A percentile compares a stretch with the other conserved stretches of the same genome.
Conservation (phyloP, 164 flowering plant species). For the Echeveria elegans region DNA sequence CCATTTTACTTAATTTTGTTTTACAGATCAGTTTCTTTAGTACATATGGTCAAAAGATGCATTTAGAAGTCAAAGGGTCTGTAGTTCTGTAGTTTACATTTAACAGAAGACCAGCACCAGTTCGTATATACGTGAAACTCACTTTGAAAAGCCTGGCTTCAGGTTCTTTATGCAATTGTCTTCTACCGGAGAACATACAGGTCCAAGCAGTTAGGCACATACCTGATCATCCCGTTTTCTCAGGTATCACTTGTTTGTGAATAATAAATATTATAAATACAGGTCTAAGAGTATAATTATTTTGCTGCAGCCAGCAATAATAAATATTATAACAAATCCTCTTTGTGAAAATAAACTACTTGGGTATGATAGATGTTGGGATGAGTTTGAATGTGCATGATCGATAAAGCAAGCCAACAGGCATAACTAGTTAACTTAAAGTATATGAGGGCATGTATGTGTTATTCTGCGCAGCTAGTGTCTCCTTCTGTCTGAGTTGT, state of each 20-base stretch:
- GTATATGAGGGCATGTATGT: too few relatives aligned
- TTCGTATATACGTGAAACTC: not conserved
- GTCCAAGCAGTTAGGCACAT: slow-evolving; percentile 56
- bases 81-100: not conserved
- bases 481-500: too few relatives aligned
- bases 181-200: slow-evolving; percentile 79
- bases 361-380: too few relatives aligned
- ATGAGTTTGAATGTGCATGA: not conserved
- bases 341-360: too few relatives aligned
- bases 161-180: slow-evolving; percentile 89
- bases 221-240: slow-evolving; percentile 51
- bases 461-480: too few relatives aligned
- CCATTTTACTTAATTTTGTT: not conserved
- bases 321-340: too few relatives aligned
- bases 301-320: too few relatives aligned
- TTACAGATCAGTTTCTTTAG: not conserved
- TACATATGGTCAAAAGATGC: not conserved
- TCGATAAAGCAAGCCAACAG: too few relatives aligned
- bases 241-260: slow-evolving; percentile 36
- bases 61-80: not conserved
- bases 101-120: too few relatives aligned
- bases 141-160: slow-evolving; percentile 21
- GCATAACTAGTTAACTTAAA: too few relatives aligned
- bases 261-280: too few relatives aligned
- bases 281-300: too few relatives aligned